Evolutionary conservation across 768 basidiomycete species (phyloP).

Genomic region (Collybia nuda): DNA sequence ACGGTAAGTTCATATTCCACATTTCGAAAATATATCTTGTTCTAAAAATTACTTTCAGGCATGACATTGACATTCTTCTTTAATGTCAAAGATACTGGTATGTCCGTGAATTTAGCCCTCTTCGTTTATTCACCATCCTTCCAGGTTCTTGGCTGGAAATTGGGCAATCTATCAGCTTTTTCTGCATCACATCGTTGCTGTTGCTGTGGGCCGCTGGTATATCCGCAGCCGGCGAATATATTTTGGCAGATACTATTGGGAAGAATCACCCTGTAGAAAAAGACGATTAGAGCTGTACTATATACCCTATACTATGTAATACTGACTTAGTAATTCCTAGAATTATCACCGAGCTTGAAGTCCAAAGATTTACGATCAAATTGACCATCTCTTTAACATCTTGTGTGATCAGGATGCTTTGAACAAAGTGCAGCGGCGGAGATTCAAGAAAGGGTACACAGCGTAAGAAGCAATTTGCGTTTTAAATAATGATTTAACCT

Average conservation of each 20-base stretch:
- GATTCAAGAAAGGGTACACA: no score
- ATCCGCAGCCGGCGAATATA: constrained; percentile 67
- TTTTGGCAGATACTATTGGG: constrained; percentile 51
- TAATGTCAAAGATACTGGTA: constrained; percentile 78
- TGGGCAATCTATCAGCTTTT: constrained; percentile 86
- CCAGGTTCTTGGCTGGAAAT: constrained; percentile 87
- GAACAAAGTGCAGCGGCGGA: no score
- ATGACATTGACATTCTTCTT: constrained; percentile 87
- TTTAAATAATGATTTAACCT: no score
- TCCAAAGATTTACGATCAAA: no score
- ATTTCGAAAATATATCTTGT: not conserved
- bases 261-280: not conserved
- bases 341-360: no score
- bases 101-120: constrained; percentile 5
- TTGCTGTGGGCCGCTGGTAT: constrained; percentile 80
- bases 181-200: constrained; percentile 78
- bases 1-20: constrained; percentile 40
- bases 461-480: no score
- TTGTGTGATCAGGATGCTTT: no score
- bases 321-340: no score
- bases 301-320: no score
- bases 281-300: not conserved
- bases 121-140: constrained; percentile 6
- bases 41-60: constrained; percentile 34
- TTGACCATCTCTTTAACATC: no score